Percentiles rank a stretch among this genome's conserved stretches.
Conservation (phyloP, 306 rosid species). For the Castanea mollissima region DNA sequence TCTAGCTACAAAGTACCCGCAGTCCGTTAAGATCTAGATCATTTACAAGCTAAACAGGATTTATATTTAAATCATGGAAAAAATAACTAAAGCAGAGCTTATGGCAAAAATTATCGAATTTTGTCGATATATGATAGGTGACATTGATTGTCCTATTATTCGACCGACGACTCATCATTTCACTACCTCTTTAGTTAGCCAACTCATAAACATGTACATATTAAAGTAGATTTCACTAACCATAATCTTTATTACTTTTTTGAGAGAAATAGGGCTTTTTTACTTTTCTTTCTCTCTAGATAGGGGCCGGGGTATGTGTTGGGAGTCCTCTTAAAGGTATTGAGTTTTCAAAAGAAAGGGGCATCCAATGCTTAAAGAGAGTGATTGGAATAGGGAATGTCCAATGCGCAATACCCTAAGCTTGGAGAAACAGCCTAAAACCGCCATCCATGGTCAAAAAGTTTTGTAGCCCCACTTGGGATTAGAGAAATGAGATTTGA, state of each 20-base stretch:
- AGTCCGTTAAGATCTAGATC: not conserved
- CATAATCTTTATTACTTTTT: conserved; percentile 20
- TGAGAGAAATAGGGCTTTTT: conserved; percentile 34
- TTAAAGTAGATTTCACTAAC: not conserved
- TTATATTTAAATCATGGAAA: not conserved
- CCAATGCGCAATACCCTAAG: not conserved
- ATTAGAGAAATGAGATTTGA: conserved; percentile 15
- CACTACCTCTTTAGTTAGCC: conserved; percentile 15
- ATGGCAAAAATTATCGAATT: not conserved
- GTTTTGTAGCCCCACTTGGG: conserved; percentile 4
- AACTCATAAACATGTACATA: not conserved
- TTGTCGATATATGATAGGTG: not conserved
- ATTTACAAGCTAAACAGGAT: not conserved
- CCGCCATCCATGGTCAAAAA: conserved; percentile 22
- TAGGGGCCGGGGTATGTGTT: conserved; percentile 23
- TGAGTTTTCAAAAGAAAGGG: conserved; percentile 22
- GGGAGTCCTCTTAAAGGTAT: conserved; percentile 28
- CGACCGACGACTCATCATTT: not conserved
- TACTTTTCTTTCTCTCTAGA: conserved; percentile 31
- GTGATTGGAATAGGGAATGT: conserved; percentile 22
- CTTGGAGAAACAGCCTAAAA: conserved; percentile 9
- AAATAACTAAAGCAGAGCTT: too few species aligned
- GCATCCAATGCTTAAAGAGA: conserved; percentile 55
- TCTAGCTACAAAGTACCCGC: not conserved
- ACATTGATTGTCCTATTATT: not conserved